Evolutionary conservation across 768 basidiomycete species (phyloP).

Genomic region (Tephrocybe sp.): DNA sequence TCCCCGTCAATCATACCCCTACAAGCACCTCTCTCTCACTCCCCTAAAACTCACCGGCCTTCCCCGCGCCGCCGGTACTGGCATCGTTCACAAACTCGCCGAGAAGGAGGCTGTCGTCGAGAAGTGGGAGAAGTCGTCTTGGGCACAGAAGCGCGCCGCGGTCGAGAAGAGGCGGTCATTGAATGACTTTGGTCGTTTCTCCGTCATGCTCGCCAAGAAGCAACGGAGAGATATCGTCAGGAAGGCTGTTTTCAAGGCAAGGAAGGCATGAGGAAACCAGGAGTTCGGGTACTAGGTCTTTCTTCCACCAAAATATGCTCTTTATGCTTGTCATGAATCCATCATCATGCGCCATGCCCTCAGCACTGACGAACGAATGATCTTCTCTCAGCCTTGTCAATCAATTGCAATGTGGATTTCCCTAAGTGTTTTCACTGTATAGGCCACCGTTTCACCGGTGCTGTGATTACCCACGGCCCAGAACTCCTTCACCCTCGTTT

Average conservation of each 20-base stretch:
- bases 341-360: slow-evolving; percentile 12
- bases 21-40: slow-evolving; percentile 91
- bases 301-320: slow-evolving; percentile 11
- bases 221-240: slow-evolving; percentile 75
- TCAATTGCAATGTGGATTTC: too few species aligned
- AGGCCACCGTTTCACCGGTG: too few species aligned
- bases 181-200: slow-evolving; percentile 92
- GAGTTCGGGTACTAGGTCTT: slow-evolving; percentile 11
- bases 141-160: slow-evolving; percentile 87
- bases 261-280: slow-evolving; percentile 38
- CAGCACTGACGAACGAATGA: not conserved
- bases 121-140: slow-evolving; percentile 87
- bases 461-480: too few species aligned
- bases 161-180: slow-evolving; percentile 70
- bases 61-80: slow-evolving; percentile 83
- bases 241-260: slow-evolving; percentile 63
- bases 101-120: slow-evolving; percentile 82
- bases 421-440: too few species aligned
- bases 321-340: slow-evolving; percentile 9
- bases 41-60: slow-evolving; percentile 79
- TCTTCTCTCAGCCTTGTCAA: too few species aligned
- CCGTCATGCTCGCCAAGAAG: slow-evolving; percentile 89
- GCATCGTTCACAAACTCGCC: slow-evolving; percentile 79
- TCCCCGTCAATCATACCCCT: slow-evolving; percentile 89
- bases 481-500: too few species aligned